These are phyloP conservation scores for Coemansia sp. DNA, from an alignment of 192 early-diverging fungal genomes.

Conservation along the genomic window DNA sequence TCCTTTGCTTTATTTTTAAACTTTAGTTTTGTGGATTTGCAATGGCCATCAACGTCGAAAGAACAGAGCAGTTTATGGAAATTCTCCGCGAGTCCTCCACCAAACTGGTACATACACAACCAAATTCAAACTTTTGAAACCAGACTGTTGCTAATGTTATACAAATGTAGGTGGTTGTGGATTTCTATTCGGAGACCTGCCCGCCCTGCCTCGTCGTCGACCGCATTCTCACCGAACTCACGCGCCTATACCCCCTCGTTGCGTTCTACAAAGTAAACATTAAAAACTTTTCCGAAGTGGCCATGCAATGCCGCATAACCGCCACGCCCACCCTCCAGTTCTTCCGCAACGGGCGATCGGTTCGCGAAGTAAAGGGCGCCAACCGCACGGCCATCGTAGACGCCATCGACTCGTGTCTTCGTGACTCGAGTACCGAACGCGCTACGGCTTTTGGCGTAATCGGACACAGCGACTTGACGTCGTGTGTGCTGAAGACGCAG, in stretches of 20 bases:
- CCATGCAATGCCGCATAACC: constrained; percentile 37
- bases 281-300: constrained; percentile 32
- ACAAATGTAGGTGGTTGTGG: constrained; percentile 40
- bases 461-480: constrained; percentile 63
- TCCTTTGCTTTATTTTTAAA: not conserved
- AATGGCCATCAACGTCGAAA: constrained; percentile 47
- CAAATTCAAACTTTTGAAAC: not conserved
- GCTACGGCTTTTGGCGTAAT: constrained; percentile 50
- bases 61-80: constrained; percentile 45
- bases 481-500: constrained; percentile 66
- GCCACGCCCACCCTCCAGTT: constrained; percentile 57
- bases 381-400: constrained; percentile 68
- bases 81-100: constrained; percentile 37
- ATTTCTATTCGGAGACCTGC: constrained; percentile 48
- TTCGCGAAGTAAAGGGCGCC: constrained; percentile 80
- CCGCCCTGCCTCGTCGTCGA: constrained; percentile 47
- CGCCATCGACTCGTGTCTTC: constrained; percentile 56
- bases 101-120: constrained; percentile 30
- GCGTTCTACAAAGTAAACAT: constrained; percentile 53
- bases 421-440: constrained; percentile 14
- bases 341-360: constrained; percentile 71
- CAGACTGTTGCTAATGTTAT: not conserved
- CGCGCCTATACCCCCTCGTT: constrained; percentile 26
- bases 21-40: not conserved
- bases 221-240: constrained; percentile 23